These are phyloP conservation scores for Aspergillus luchuensis DNA, from an alignment of 2,329 filamentous ascomycete genomes.

Conservation along the genomic window DNA sequence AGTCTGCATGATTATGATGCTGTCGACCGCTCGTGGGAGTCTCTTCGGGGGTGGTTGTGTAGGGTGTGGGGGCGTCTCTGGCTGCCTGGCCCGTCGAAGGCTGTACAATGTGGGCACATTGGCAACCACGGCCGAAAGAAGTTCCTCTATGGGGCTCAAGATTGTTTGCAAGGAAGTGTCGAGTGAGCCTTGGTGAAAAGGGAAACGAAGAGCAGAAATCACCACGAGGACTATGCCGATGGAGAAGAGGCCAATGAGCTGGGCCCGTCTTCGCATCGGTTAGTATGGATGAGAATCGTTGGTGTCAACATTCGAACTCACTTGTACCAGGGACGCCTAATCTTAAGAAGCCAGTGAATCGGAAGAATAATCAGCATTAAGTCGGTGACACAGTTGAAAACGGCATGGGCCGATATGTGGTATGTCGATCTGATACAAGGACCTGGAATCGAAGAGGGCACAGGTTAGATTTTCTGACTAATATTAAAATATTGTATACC, in stretches of 20 bases:
- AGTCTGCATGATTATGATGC: conserved; percentile 4
- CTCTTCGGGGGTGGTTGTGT: not conserved
- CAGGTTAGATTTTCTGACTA: not conserved
- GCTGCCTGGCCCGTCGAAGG: not conserved
- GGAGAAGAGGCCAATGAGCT: conserved; percentile 14
- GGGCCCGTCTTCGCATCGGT: conserved; percentile 4
- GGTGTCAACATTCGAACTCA: not conserved
- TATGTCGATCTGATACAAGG: conserved; percentile 6
- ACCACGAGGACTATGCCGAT: conserved; percentile 13
- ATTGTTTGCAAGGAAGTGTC: conserved; percentile 5
- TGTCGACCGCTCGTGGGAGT: not conserved
- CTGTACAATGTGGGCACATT: conserved; percentile 17
- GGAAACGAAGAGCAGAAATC: conserved; percentile 13
- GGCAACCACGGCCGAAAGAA: conserved; percentile 14
- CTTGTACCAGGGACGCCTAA: conserved; percentile 10
- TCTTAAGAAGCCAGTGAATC: conserved; percentile 13
- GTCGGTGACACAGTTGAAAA: conserved; percentile 15
- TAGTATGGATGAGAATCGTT: not conserved
- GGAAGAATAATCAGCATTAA: conserved; percentile 16
- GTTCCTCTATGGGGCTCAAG: conserved; percentile 10
- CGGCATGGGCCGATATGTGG: conserved; percentile 7
- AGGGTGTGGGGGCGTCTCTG: not conserved
- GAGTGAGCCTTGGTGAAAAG: conserved; percentile 4
- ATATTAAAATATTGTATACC: no score
- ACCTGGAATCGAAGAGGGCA: not conserved